Evolutionary conservation across 2,329 filamentous ascomycete species (phyloP).

Genomic region (Stagonosporopsis chrysanthemi): DNA sequence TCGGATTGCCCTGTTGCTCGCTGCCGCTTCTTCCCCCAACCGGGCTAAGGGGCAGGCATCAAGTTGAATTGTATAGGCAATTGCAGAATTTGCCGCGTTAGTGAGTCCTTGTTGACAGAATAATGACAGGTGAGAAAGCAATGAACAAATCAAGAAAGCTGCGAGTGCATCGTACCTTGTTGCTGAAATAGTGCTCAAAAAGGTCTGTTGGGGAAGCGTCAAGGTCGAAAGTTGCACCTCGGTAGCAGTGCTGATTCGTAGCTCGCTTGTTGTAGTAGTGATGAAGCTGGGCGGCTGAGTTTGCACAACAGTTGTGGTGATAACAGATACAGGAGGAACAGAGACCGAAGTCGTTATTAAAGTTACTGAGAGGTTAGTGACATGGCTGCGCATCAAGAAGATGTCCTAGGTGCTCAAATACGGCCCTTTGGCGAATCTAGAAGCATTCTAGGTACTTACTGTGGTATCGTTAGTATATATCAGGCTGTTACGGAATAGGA

Average conservation of each 20-base stretch:
- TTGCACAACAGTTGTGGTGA: neutral
- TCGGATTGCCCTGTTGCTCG: neutral
- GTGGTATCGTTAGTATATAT: neutral
- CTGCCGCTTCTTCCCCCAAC: neutral
- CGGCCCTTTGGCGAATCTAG: no score
- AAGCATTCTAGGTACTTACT: neutral
- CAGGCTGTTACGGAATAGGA: neutral
- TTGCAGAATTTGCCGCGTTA: neutral
- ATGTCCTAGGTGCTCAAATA: neutral
- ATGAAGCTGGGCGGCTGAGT: slow-evolving; percentile 1
- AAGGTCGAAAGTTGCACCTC: neutral
- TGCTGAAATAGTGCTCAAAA: neutral
- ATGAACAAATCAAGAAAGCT: neutral
- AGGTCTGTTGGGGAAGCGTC: neutral
- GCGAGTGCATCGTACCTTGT: neutral
- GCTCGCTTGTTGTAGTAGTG: slow-evolving; percentile 3
- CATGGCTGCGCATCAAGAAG: neutral
- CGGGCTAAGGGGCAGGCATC: neutral
- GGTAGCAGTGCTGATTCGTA: slow-evolving; percentile 1
- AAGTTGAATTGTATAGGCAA: no score
- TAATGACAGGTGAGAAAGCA: neutral
- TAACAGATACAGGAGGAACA: neutral
- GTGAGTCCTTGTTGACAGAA: neutral
- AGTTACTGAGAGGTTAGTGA: neutral
- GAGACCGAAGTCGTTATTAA: neutral